A percentile compares a stretch with the other conserved stretches of the same genome.
Conservation (phyloP, 2,329 filamentous ascomycete species). For the Aspergillus floridensis region DNA sequence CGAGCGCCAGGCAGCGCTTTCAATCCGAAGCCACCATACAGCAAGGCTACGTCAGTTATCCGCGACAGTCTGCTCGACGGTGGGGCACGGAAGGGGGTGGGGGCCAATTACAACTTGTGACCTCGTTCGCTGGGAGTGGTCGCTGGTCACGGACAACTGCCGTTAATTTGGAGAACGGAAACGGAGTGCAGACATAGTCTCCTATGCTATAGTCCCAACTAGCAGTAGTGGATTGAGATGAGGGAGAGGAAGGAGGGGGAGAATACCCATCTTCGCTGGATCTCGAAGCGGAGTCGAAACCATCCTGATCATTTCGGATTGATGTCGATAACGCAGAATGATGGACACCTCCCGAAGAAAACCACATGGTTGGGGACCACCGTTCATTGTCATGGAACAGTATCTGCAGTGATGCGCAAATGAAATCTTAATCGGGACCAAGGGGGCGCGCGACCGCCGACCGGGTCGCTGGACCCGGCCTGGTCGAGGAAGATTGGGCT, state of each 20-base stretch:
- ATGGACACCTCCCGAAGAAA: neutral
- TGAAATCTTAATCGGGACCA: neutral
- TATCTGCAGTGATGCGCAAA: neutral
- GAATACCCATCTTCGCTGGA: neutral
- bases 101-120: neutral
- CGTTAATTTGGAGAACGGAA: neutral
- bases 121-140: neutral
- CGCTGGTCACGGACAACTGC: neutral
- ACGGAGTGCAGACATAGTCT: neutral
- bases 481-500: neutral
- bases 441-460: neutral
- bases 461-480: neutral
- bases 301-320: conserved; percentile 5
- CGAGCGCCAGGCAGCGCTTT: neutral
- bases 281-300: neutral
- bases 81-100: neutral
- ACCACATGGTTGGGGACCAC: neutral
- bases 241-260: neutral
- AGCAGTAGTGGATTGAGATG: neutral
- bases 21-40: neutral
- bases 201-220: too few species aligned
- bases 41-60: neutral
- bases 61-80: neutral
- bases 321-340: neutral
- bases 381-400: neutral